These are phyloP conservation scores for Glycine latifolia DNA, from an alignment of 306 rosid species.

Conservation along the genomic window DNA sequence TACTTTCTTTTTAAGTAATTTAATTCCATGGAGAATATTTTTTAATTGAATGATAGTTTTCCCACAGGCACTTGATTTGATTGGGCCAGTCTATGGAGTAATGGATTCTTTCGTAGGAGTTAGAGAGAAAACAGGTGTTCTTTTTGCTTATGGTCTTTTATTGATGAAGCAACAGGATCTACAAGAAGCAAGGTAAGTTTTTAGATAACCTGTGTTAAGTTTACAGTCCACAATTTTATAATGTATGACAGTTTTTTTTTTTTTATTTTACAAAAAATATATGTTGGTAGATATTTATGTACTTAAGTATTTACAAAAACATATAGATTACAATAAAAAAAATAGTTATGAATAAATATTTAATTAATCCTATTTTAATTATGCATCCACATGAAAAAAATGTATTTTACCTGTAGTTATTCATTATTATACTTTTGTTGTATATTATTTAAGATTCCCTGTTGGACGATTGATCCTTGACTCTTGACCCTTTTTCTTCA, in stretches of 20 bases:
- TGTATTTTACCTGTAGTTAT: neutral
- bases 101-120: constrained; percentile 99
- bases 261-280: neutral
- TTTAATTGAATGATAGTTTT: constrained; percentile 46
- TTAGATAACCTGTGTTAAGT: neutral
- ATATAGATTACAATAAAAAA: neutral
- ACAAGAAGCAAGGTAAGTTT: constrained; percentile 89
- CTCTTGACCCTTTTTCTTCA: neutral
- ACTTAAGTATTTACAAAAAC: neutral
- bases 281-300: neutral
- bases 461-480: neutral
- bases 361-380: constrained; percentile 8
- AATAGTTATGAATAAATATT: neutral
- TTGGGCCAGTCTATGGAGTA: constrained; percentile 86
- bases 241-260: neutral
- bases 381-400: neutral
- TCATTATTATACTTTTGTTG: neutral
- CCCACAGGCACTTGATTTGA: constrained; percentile 92
- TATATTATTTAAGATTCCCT: neutral
- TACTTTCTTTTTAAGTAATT: constrained; percentile 26
- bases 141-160: constrained; percentile 92
- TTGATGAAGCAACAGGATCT: constrained; percentile 94
- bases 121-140: constrained; percentile 93
- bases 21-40: constrained; percentile 18
- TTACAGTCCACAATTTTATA: neutral